Base-by-base conservation (phyloP, 129 eudicot genomes). In the Flaveria ramosissima region DNA sequence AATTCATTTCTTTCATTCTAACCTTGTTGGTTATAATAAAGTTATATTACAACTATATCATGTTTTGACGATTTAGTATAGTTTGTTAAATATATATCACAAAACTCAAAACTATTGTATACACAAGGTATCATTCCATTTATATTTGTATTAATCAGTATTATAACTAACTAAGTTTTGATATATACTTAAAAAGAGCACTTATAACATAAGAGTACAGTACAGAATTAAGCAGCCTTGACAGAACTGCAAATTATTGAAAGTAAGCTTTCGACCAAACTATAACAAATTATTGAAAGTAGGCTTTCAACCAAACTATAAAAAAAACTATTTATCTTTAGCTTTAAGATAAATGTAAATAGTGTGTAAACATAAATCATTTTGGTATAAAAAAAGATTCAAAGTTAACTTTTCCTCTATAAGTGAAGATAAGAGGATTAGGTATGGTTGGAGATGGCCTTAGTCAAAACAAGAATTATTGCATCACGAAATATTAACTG, bases 381-480 rank as follows among this genome's bases (percentile, higher is more conserved):
- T 16, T 64, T 64, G 0, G 47, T 64, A 15, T n/a, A 63, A 63
- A 63, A 63, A 63, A 63, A 63, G 19, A 15, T 6, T 63, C 6
- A 10, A 4, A 27, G 69, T 30, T 63, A 30, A 7, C 1, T 14
- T 30, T 24, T 30, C 21, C 0, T 30, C 43, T 2, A 27, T 30
- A 30, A 2, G 14, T 63, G 12, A 1, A 30, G 46, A 63, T 27
- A 63, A 27, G 19, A 63, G 6, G 19, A 43, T 16, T 4, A 63
- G 5, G 32, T 19, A 30, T 27, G 46, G 65, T 26, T 14, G n/a
- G 2, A 61, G 42, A 13, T 61, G 10, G 63, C 42, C 27, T 52
- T 77, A 19, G 68, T 21, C 73, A 65, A 50, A 20, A 52, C 66
- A 66, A 5, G n/a, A n/a, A 23, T 8, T 24, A 68, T 36, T 67